Conservation (phyloP, 169 alveolate species). For the Eimeria brunetti region DNA sequence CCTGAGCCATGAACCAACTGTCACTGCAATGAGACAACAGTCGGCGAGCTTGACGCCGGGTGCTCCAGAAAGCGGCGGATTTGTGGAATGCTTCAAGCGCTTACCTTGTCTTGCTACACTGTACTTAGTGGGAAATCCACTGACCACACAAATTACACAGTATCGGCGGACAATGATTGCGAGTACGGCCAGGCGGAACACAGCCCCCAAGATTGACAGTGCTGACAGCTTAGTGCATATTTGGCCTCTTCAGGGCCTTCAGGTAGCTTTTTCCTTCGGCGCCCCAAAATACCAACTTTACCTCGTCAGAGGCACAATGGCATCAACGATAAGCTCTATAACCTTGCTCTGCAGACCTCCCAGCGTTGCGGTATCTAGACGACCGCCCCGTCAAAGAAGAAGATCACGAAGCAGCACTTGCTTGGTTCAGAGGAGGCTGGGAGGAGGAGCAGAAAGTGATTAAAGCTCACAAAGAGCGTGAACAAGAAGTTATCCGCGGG, state of each 20-base stretch:
- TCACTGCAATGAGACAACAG: background rate
- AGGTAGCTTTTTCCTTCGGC: background rate
- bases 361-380: conserved; percentile 90
- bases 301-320: background rate
- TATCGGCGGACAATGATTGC: conserved; percentile 51
- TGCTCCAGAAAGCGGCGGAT: conserved; percentile 13
- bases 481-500: conserved; percentile 24
- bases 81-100: conserved; percentile 48
- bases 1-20: background rate
- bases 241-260: background rate
- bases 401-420: conserved; percentile 93
- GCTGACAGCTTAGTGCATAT: background rate
- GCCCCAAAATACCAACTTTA: background rate
- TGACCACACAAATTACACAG: conserved; percentile 32
- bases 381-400: conserved; percentile 94
- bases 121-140: conserved; percentile 54
- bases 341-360: conserved; percentile 80
- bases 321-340: background rate
- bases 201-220: background rate
- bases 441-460: conserved; percentile 90
- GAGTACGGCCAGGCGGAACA: conserved; percentile 6
- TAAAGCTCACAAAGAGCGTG: conserved; percentile 8
- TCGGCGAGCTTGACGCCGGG: background rate
- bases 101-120: conserved; percentile 32
- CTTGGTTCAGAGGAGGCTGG: conserved; percentile 93